Evolutionary conservation across 225 moss, liverwort and hornwort species (phyloP), one percentile per base, ranked within the genome.

Genomic region (Pseudisothecium myosuroides): DNA sequence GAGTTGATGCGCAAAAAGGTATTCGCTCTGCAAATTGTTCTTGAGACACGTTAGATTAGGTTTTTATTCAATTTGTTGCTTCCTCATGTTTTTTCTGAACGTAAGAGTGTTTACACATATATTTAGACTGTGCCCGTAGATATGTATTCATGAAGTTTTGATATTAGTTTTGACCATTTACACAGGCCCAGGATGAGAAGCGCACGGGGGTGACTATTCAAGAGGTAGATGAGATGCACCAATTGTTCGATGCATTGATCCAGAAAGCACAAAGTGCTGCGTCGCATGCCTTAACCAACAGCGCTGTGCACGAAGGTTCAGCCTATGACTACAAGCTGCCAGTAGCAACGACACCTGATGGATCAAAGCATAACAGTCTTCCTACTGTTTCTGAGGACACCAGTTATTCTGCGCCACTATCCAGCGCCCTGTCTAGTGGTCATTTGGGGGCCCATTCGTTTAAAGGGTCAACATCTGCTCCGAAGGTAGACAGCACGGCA

Each of bases 201-300:
- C 93, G 92, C 56, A 92, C 87, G 74, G 89, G 90, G 82, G 60
- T 89, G 80, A 87, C 92, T 60, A 90, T 93, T 28, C 83, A 90
- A 86, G 95, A 94, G 83, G 58, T 94, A 74, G 98, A 94, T 78
- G 95, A 97, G n/a, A 94, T 93, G 85, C 97, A 98, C 80, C 90
- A 92, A 59, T 69, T 89, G 29, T 98, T 93, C 87, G 95, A 97
- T 36, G 79, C 72, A 32, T 92, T 96, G 77, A 85, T 97, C 81
- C 89, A 92, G 76, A 92, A 11, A 85, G 93, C 90, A 13, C 68
- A 90, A 87, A 88, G 56, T 90, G 93, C 94, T 81, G 92, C 89
- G 63, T 85, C 86, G 61, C 93, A 92, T 93, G 91, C 92, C 24
- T 59, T 93, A 61, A 87, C 90, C 80, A 93, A 91, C 84, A 92